phyloP scores from a whole-genome alignment of 164 flowering plant genomes.

The Vitis labrusca region DNA sequence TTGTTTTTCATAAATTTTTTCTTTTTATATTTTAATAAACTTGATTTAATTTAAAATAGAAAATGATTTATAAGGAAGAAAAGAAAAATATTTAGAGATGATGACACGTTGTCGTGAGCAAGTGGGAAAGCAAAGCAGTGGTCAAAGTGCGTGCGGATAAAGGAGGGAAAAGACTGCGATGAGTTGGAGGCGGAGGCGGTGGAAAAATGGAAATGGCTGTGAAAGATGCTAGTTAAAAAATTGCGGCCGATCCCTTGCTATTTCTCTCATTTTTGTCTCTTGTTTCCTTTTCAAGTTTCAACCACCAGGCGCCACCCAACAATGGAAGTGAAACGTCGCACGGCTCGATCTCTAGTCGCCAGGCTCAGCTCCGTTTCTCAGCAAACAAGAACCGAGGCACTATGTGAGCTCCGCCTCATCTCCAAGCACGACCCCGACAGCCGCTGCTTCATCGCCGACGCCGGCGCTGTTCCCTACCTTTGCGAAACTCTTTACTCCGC shows the following conservation, averaged over 20 bases:
- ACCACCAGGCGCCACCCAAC: constrained; percentile 14
- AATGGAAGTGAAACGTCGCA: constrained; percentile 68
- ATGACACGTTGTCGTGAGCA: no score
- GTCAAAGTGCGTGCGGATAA: no score
- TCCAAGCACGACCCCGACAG: constrained; percentile 67
- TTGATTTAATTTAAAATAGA: no score
- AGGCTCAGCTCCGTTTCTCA: constrained; percentile 75
- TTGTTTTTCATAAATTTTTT: no score
- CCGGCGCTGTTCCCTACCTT: constrained; percentile 71
- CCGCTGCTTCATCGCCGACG: constrained; percentile 64
- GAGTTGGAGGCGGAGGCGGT: no score
- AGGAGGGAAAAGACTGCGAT: no score
- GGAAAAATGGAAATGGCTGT: no score
- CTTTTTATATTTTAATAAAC: no score
- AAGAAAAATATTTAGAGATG: no score
- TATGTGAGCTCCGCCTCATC: constrained; percentile 76
- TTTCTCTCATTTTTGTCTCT: neutral
- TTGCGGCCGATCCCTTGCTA: no score
- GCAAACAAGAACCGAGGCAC: constrained; percentile 57
- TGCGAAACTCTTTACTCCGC: constrained; percentile 62
- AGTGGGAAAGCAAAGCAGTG: no score
- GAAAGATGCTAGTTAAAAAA: neutral
- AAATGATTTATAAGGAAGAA: no score
- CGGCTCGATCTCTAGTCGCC: constrained; percentile 52
- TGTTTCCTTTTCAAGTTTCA: neutral